A percentile compares a stretch with the other conserved stretches of the same genome.
Conservation (phyloP, 345 rosid genomes). For the Murraya koenigii region DNA sequence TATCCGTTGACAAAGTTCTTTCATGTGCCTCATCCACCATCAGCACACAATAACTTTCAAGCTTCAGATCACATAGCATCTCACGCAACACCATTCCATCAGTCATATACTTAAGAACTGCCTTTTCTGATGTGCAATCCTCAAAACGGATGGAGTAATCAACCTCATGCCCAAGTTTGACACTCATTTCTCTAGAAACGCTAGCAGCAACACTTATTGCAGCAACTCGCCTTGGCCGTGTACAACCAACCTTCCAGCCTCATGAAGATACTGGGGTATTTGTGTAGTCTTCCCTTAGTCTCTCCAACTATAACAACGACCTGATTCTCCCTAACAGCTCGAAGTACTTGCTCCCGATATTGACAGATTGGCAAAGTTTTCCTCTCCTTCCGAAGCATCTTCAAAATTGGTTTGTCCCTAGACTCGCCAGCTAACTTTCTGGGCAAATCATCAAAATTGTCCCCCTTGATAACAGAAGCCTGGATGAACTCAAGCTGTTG, state of each 20-base stretch:
- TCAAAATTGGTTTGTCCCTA: background rate
- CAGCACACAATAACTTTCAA: constrained; percentile 82
- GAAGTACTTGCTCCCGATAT: background rate
- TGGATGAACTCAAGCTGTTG: background rate
- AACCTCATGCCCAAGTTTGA: constrained; percentile 98
- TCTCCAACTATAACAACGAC: background rate
- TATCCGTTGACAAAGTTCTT: constrained; percentile 96
- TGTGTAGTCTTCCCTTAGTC: background rate
- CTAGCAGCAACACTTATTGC: constrained; percentile 98
- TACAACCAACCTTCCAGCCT: constrained; percentile 37
- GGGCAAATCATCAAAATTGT: background rate
- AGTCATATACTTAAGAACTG: constrained; percentile 87
- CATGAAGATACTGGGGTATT: background rate
- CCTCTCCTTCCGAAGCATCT: background rate
- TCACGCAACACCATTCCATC: constrained; percentile 96
- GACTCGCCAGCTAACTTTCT: background rate
- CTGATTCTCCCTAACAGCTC: background rate
- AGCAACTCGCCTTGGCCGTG: constrained; percentile 95
- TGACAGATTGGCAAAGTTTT: background rate
- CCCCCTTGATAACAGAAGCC: background rate
- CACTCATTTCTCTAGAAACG: constrained; percentile 95
- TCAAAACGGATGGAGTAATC: background rate
- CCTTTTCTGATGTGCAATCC: constrained; percentile 90
- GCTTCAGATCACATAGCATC: constrained; percentile 88
- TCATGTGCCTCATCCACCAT: constrained; percentile 99